Base-by-base conservation (phyloP, 371 early-diverging fungal species). In the Rhizopus delemar region DNA sequence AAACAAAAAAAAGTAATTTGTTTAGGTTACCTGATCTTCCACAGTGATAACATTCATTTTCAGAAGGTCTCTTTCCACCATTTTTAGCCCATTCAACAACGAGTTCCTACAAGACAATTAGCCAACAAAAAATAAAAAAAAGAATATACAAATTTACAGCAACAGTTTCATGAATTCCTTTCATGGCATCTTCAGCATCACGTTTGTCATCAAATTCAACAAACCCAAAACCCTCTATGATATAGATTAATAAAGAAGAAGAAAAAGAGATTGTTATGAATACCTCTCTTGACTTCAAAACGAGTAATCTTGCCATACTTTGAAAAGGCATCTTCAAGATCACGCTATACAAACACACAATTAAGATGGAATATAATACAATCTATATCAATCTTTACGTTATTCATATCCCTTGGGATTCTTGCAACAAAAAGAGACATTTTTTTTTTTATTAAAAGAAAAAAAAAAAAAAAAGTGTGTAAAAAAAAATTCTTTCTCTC, bases 281-380 rank as follows among this genome's bases (percentile, higher is more conserved):
- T 68, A 82, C 77, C 77, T 74, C 78, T 73, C 74, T 88, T 82
- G 41, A 91, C 70, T 73, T 86, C 89, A 60, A 87, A 79, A 65
- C 88, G 83, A 63, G 81, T 82, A 70, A 90, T 87, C 63, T 87
- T 78, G 56, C 91, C 91, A 62, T 86, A 91, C 57, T 87, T 86
- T 68, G 78, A 71, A 68, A 91, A 91, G 55, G 87, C 77, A 56
- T 81, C 80, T 71, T 91, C 89, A 50, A 91, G 75, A 62, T 91
- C 90, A 66, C 86, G 78, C 73, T 78, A 38, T 33, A 45, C 43
- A 45, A 22, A 49, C 38, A 31, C 32, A 51, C 28, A 13, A 33
- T 41, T 49, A 55, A 41, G 38, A 46, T 46, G 13, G 8, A 28
- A 8, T 29, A 15, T 13, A 8, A 43, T 43, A 57, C 3, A 57